Evolutionary conservation across 2,329 filamentous ascomycete genomes (phyloP).

Genomic region (Pseudogymnoascus sp.): DNA sequence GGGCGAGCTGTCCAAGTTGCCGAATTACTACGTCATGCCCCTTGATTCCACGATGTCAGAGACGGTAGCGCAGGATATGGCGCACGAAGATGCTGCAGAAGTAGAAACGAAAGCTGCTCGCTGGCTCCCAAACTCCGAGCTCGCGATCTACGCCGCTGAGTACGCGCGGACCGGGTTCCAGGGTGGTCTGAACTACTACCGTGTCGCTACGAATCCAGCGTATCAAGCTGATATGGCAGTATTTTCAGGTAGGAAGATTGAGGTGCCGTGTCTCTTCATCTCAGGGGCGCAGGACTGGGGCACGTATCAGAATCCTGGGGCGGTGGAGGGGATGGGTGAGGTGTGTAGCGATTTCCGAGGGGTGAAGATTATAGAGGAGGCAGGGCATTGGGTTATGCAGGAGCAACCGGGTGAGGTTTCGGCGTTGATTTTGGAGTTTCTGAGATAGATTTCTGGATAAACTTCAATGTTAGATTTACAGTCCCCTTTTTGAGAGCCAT

Average conservation of each 20-base stretch:
- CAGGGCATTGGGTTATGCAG: slow-evolving; percentile 67
- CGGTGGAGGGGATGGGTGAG: slow-evolving; percentile 49
- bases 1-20: slow-evolving; percentile 51
- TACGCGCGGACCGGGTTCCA: slow-evolving; percentile 59
- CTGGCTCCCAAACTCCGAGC: slow-evolving; percentile 55
- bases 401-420: slow-evolving; percentile 53
- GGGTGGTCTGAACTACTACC: slow-evolving; percentile 62
- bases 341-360: slow-evolving; percentile 50
- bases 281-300: slow-evolving; percentile 60
- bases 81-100: slow-evolving; percentile 38
- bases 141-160: slow-evolving; percentile 55
- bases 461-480: not conserved
- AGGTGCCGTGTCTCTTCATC: slow-evolving; percentile 57
- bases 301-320: slow-evolving; percentile 60
- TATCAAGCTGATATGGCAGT: slow-evolving; percentile 47
- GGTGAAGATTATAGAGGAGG: slow-evolving; percentile 48
- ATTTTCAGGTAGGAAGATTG: slow-evolving; percentile 55
- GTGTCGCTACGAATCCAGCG: slow-evolving; percentile 48
- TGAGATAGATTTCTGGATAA: slow-evolving; percentile 12
- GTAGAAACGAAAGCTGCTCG: slow-evolving; percentile 32
- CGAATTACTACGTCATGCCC: slow-evolving; percentile 64
- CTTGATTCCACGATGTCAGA: slow-evolving; percentile 41
- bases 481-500: not conserved
- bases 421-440: slow-evolving; percentile 41
- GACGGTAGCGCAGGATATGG: slow-evolving; percentile 50